phyloP scores from a whole-genome alignment of 106 monocot genomes.

The Iris macrosiphon region DNA sequence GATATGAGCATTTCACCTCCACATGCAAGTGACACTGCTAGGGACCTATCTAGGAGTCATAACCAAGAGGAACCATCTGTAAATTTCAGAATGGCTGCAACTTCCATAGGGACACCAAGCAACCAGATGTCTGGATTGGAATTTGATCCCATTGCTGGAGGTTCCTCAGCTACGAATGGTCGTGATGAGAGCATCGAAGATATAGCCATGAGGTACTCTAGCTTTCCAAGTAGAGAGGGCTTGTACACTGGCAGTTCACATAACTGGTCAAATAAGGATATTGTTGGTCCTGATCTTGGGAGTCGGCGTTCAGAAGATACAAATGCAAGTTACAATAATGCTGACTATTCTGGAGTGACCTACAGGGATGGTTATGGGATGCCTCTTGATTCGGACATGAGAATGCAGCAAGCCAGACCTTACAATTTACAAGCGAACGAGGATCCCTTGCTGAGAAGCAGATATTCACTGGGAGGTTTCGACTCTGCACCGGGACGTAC shows the following conservation, averaged over 20 bases:
- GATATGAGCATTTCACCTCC: constrained; percentile 62
- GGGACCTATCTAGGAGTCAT: neutral
- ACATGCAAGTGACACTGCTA: neutral
- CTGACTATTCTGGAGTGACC: constrained; percentile 7
- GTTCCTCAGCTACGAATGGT: neutral
- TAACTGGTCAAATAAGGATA: neutral
- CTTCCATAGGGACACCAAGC: constrained; percentile 2
- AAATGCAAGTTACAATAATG: constrained; percentile 2
- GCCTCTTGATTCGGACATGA: neutral
- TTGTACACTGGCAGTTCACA: neutral
- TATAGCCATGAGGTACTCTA: constrained; percentile 22
- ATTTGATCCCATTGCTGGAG: neutral
- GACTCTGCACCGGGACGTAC: constrained; percentile 6
- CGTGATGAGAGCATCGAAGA: constrained; percentile 12
- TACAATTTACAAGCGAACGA: constrained; percentile 10
- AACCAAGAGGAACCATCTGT: neutral
- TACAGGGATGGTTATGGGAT: constrained; percentile 9
- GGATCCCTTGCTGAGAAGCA: constrained; percentile 3
- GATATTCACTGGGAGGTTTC: constrained; percentile 10
- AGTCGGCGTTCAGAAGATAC: constrained; percentile 1
- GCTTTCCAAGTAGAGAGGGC: neutral
- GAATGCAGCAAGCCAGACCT: neutral
- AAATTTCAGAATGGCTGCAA: constrained; percentile 1
- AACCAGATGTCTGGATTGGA: neutral
- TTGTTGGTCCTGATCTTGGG: neutral